Conservation (phyloP, 495 filamentous ascomycete genomes). For the Penicillium tannophilum region DNA sequence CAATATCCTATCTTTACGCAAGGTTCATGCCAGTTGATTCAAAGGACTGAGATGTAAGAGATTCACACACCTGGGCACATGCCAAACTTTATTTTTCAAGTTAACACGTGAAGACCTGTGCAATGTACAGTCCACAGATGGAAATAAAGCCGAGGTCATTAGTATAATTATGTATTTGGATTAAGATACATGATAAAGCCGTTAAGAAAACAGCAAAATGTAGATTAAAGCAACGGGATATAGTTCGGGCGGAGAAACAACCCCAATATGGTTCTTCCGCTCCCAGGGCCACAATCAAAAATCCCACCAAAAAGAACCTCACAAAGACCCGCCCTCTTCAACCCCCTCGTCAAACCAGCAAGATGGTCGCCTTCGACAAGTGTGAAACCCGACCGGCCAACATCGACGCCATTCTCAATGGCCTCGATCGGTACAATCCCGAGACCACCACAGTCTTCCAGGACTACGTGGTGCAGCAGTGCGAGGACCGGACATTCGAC, state of each 20-base stretch:
- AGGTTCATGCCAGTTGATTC: too few relatives aligned
- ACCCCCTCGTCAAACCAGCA: conserved; percentile 27
- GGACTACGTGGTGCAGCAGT: conserved; percentile 92
- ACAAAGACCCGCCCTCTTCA: conserved; percentile 30
- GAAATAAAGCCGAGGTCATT: too few relatives aligned
- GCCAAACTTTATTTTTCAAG: too few relatives aligned
- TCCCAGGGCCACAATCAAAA: conserved; percentile 44
- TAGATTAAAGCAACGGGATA: conserved; percentile 5
- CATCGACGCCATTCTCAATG: conserved; percentile 87
- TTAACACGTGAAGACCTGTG: too few relatives aligned
- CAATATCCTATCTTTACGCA: too few relatives aligned
- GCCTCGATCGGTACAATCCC: conserved; percentile 97
- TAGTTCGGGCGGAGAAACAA: conserved; percentile 33
- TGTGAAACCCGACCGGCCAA: conserved; percentile 75
- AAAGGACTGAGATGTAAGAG: too few relatives aligned
- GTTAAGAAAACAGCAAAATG: too few relatives aligned
- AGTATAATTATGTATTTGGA: too few relatives aligned
- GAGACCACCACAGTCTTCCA: conserved; percentile 94
- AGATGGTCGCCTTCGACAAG: conserved; percentile 58
- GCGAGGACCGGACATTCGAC: conserved; percentile 91
- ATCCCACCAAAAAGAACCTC: conserved; percentile 43
- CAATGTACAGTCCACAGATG: too few relatives aligned
- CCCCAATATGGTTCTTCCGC: conserved; percentile 22
- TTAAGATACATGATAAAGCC: too few relatives aligned
- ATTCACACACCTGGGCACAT: too few relatives aligned